phyloP scores from a whole-genome alignment of 2,329 filamentous ascomycete species.

The Fusarium citri region DNA sequence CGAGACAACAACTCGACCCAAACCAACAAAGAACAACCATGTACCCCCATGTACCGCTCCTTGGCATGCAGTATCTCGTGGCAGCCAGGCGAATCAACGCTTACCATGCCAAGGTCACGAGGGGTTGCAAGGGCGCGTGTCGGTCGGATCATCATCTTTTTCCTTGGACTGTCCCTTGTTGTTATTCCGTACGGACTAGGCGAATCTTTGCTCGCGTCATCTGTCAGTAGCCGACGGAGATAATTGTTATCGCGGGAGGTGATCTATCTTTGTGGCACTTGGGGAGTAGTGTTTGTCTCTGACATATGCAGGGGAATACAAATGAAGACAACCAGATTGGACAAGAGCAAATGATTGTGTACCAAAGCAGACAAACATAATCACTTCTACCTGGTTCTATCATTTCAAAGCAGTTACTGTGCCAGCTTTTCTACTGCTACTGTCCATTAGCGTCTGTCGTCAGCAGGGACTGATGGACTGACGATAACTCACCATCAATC shows the following conservation, averaged over 20 bases:
- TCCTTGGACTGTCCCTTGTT: slow-evolving; percentile 12
- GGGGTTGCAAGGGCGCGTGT: slow-evolving; percentile 23
- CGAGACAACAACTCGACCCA: slow-evolving; percentile 9
- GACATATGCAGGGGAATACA: slow-evolving; percentile 3
- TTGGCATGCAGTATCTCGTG: slow-evolving; percentile 31
- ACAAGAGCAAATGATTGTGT: neutral
- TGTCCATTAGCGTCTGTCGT: slow-evolving; percentile 34
- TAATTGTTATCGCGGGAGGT: neutral
- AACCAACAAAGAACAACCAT: neutral
- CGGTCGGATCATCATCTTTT: slow-evolving; percentile 31
- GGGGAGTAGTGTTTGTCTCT: neutral
- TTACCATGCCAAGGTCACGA: slow-evolving; percentile 33
- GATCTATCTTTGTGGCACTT: slow-evolving; percentile 10
- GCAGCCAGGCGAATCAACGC: slow-evolving; percentile 34
- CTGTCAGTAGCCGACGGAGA: slow-evolving; percentile 6
- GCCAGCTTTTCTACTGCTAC: slow-evolving; percentile 9
- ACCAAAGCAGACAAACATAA: neutral
- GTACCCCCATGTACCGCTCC: slow-evolving; percentile 33
- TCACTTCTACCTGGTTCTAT: slow-evolving; percentile 11
- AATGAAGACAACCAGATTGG: neutral
- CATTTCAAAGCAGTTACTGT: slow-evolving; percentile 19
- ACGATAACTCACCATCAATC: slow-evolving; percentile 13
- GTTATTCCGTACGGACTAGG: slow-evolving; percentile 5
- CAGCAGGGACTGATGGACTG: slow-evolving; percentile 20
- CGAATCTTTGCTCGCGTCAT: slow-evolving; percentile 3